Base-by-base conservation (phyloP, 305 asterid species). In the Fraxinus dipetala region DNA sequence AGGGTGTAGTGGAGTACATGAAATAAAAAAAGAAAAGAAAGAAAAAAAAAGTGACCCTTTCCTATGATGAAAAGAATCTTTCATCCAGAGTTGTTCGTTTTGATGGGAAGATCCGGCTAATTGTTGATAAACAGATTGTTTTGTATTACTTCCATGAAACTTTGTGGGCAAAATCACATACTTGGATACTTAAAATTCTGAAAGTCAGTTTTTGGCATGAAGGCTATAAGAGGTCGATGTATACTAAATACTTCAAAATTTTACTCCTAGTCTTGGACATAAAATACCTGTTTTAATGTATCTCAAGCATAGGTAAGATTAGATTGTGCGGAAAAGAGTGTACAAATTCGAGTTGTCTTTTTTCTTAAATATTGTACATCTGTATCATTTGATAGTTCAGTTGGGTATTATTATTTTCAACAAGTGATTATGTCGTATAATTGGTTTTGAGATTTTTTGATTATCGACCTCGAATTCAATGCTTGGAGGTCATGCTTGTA, bases 1-100 rank as follows among this genome's bases (percentile, higher is more conserved):
- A 82, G 1, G 91, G 93, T 20, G 98, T 92, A 24, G 77, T 90
- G 72, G 98, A 92, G 59, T 93, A 92, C 89, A 74, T 91, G 91
- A 91, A 85, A 76, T 90, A 83, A 87, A 73, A 85, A 69, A 84
- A 3, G 80, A 82, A 1, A 36, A 36, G 45, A 36, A 7, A 7
- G 14, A 10, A 10, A 6, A 36, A 36, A 40, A 10, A 40, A 10
- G 48, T 40, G 48, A 40, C 14, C 48, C 48, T 40, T 40, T 34
- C 43, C 30, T 75, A 80, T 40, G 83, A 13, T 73, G 59, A 6
- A 43, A 43, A 67, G 28, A 72, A 69, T 51, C 34, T 74, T 54
- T 35, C 80, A 32, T 22, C 32, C 35, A 63, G 35, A 77, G 59
- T 70, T 78, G 30, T 54, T 32, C 26, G 20, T 30, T 67, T 78